phyloP scores from a whole-genome alignment of 768 basidiomycete species.

The Astraeus odoratus region DNA sequence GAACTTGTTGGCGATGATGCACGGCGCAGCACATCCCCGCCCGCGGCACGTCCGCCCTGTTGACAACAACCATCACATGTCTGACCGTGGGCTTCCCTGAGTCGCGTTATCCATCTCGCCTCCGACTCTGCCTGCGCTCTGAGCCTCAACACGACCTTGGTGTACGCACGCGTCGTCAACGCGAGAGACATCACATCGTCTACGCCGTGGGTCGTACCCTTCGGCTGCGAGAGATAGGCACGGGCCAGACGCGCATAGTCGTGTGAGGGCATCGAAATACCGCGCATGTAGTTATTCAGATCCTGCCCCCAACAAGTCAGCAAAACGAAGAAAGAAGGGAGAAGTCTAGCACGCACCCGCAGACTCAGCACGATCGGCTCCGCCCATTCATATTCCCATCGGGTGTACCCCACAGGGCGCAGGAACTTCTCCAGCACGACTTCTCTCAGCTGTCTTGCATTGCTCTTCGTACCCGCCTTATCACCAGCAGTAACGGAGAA shows the following conservation, averaged over 20 bases:
- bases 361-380: conserved; percentile 63
- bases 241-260: conserved; percentile 59
- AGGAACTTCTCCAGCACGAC: conserved; percentile 63
- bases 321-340: not conserved
- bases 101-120: conserved; percentile 17
- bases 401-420: conserved; percentile 61
- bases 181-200: conserved; percentile 43
- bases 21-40: conserved; percentile 42
- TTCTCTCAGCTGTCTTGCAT: conserved; percentile 49
- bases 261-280: conserved; percentile 69
- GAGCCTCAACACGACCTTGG: conserved; percentile 70
- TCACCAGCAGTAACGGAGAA: not conserved
- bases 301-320: conserved; percentile 42
- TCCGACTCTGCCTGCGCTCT: conserved; percentile 73
- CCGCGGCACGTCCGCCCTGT: conserved; percentile 14
- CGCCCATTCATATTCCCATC: conserved; percentile 48
- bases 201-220: conserved; percentile 31
- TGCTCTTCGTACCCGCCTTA: conserved; percentile 23
- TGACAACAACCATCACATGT: conserved; percentile 19
- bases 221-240: conserved; percentile 48
- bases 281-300: conserved; percentile 72
- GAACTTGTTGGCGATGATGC: conserved; percentile 55
- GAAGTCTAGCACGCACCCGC: conserved; percentile 38
- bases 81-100: conserved; percentile 3
- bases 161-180: conserved; percentile 66